Percentiles rank a stretch among this genome's conserved stretches.
phyloP scores from a whole-genome alignment of 805 yeast genomes.

The Suhomyces emberorum region DNA sequence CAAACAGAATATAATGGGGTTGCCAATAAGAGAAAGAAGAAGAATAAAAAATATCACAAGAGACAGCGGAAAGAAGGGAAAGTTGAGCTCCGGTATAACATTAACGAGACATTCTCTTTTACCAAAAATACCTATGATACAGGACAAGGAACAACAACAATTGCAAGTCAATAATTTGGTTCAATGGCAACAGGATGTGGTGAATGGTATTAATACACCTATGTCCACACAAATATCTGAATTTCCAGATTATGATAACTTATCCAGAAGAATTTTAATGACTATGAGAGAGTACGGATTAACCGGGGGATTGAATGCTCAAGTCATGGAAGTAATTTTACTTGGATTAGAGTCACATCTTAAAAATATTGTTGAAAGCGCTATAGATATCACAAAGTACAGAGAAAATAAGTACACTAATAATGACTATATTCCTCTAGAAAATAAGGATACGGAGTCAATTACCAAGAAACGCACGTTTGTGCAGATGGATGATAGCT shows the following conservation, averaged over 20 bases:
- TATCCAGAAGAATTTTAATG: conserved; percentile 70
- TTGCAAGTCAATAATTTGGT: conserved; percentile 50
- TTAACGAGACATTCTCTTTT: conserved; percentile 68
- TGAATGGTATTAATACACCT: conserved; percentile 80
- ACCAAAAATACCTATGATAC: conserved; percentile 82
- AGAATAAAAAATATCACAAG: conserved; percentile 79
- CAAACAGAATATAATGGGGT: conserved; percentile 80
- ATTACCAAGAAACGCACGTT: conserved; percentile 19
- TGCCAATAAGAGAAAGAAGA: conserved; percentile 80
- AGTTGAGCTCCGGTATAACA: conserved; percentile 65
- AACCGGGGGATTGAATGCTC: conserved; percentile 73
- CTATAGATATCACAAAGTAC: conserved; percentile 68
- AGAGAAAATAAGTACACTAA: conserved; percentile 46
- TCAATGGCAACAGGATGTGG: conserved; percentile 90
- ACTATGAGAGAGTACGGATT: conserved; percentile 88
- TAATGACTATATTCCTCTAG: conserved; percentile 29
- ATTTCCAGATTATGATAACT: conserved; percentile 72
- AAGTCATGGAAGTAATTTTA: conserved; percentile 70
- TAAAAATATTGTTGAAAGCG: conserved; percentile 67
- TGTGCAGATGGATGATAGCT: conserved; percentile 10
- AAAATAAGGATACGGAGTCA: conserved; percentile 9
- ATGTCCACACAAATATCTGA: conserved; percentile 74
- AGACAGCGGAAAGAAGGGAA: conserved; percentile 77
- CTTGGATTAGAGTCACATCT: conserved; percentile 83
- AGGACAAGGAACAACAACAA: conserved; percentile 45